A percentile compares a stretch with the other conserved stretches of the same genome.
These are phyloP conservation scores for Tephrocybe sp. DNA, from an alignment of 768 basidiomycete species.

Conservation along the genomic window DNA sequence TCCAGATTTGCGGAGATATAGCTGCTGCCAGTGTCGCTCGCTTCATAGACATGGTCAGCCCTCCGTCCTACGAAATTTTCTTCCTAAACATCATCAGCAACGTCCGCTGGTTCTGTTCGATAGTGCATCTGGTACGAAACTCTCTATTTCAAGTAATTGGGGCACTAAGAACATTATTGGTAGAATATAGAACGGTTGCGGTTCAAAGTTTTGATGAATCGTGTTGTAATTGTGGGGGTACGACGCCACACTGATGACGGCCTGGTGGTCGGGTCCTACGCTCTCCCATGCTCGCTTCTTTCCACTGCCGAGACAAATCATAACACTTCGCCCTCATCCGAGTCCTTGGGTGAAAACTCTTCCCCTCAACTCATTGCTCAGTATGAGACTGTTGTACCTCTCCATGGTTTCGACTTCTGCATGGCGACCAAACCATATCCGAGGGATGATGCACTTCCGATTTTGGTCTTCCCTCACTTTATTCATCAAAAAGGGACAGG, in stretches of 20 bases:
- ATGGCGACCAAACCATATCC: slow-evolving; percentile 19
- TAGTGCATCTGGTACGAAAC: slow-evolving; percentile 9
- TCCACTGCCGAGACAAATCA: too few species aligned
- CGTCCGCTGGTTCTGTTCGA: slow-evolving; percentile 10
- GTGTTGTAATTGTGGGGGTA: slow-evolving; percentile 31
- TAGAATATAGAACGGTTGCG: slow-evolving; percentile 33
- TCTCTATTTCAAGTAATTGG: slow-evolving; percentile 5
- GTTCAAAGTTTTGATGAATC: slow-evolving; percentile 28
- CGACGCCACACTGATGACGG: slow-evolving; percentile 21
- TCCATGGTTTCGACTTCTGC: slow-evolving; percentile 18
- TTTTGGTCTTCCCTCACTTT: slow-evolving; percentile 21
- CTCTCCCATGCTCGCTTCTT: slow-evolving; percentile 22
- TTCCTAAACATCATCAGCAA: slow-evolving; percentile 29
- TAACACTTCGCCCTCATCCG: too few species aligned
- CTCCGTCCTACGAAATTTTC: slow-evolving; percentile 24
- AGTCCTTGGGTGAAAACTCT: too few species aligned
- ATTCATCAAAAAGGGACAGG: slow-evolving; percentile 15
- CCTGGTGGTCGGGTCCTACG: slow-evolving; percentile 29
- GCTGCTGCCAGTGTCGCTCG: slow-evolving; percentile 25
- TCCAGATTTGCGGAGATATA: slow-evolving; percentile 24
- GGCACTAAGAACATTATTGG: slow-evolving; percentile 15
- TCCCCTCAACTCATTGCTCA: background rate
- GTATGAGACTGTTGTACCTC: slow-evolving; percentile 7
- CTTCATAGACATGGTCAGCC: slow-evolving; percentile 14
- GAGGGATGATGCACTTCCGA: slow-evolving; percentile 11